phyloP scores from a whole-genome alignment of 2,329 filamentous ascomycete genomes.

The Pyrenophora graminea region DNA sequence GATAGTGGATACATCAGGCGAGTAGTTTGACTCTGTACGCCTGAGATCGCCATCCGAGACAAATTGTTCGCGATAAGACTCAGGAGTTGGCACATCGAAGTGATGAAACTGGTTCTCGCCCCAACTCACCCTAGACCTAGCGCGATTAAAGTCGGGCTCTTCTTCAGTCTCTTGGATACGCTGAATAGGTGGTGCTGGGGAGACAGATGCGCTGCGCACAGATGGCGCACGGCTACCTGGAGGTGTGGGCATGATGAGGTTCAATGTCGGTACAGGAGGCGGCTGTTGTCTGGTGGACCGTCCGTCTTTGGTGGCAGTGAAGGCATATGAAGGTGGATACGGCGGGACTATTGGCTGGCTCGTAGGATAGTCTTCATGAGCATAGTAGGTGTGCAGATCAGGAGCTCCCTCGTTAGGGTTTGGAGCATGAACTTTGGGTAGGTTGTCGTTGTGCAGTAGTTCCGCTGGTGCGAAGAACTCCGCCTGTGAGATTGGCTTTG shows the following conservation, averaged over 20 bases:
- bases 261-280: conserved; percentile 58
- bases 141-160: conserved; percentile 27
- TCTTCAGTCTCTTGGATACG: conserved; percentile 29
- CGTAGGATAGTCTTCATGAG: conserved; percentile 43
- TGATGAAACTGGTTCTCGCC: conserved; percentile 53
- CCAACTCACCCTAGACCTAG: conserved; percentile 51
- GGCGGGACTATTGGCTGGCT: conserved; percentile 38
- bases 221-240: conserved; percentile 55
- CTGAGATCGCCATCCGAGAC: conserved; percentile 39
- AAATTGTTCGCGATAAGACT: conserved; percentile 47
- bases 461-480: conserved; percentile 55
- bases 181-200: conserved; percentile 41
- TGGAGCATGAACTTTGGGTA: conserved; percentile 40
- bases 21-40: conserved; percentile 26
- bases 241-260: conserved; percentile 62
- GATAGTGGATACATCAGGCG: conserved; percentile 47
- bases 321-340: conserved; percentile 45
- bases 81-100: conserved; percentile 53
- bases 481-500: conserved; percentile 47
- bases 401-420: conserved; percentile 52
- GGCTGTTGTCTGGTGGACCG: conserved; percentile 34
- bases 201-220: conserved; percentile 42
- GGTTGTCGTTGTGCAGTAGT: conserved; percentile 46
- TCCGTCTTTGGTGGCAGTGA: conserved; percentile 49
- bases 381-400: conserved; percentile 50